Evolutionary conservation across 306 rosid genomes (phyloP).

Genomic region (Quercus aquifolioides): DNA sequence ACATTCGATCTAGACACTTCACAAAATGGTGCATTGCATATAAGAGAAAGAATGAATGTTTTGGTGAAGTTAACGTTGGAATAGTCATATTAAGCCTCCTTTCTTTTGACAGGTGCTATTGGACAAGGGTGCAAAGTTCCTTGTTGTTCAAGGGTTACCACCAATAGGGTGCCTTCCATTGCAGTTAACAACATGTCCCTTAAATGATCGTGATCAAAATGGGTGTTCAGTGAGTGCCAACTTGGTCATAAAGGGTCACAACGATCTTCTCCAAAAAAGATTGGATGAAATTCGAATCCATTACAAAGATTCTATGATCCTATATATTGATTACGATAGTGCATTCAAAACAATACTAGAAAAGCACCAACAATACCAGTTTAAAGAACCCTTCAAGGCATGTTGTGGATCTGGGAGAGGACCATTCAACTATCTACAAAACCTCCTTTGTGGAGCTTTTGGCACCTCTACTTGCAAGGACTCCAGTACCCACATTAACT

Average conservation of each 20-base stretch:
- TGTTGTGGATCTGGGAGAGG: slow-evolving; percentile 18
- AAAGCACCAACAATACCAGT: neutral
- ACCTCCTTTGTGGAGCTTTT: slow-evolving; percentile 4
- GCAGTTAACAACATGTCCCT: neutral
- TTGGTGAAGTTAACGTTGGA: no score
- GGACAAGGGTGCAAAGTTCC: slow-evolving; percentile 15
- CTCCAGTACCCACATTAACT: slow-evolving; percentile 13
- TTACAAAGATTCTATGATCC: neutral
- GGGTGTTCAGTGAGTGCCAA: slow-evolving; percentile 17
- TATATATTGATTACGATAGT: slow-evolving; percentile 18
- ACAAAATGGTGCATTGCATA: no score
- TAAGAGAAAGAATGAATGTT: no score
- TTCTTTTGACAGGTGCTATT: neutral
- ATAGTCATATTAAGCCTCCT: neutral
- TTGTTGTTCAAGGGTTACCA: slow-evolving; percentile 31
- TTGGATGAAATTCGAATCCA: neutral
- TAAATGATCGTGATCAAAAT: neutral
- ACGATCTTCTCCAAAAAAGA: slow-evolving; percentile 9
- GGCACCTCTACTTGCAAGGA: slow-evolving; percentile 15
- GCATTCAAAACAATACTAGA: slow-evolving; percentile 5
- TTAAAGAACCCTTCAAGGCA: slow-evolving; percentile 25
- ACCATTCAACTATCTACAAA: neutral
- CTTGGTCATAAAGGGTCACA: slow-evolving; percentile 7
- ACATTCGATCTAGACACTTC: no score
- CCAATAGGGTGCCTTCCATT: slow-evolving; percentile 24